These are phyloP conservation scores for Diaporthe vaccinii DNA, from an alignment of 2,329 filamentous ascomycete genomes.

Conservation along the genomic window DNA sequence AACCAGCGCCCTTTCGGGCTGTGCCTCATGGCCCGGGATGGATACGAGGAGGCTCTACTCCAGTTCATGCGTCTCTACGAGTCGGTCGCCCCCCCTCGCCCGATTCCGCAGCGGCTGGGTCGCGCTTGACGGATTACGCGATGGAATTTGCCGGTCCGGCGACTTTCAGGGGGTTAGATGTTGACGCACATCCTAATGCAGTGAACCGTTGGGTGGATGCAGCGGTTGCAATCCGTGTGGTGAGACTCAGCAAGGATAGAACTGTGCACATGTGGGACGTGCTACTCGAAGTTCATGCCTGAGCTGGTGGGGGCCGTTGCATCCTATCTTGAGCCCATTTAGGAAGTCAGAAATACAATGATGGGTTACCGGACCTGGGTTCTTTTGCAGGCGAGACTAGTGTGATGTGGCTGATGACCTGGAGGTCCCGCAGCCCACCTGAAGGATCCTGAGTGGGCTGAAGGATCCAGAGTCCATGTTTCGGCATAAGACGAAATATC, in stretches of 20 bases:
- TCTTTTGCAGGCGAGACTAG: neutral
- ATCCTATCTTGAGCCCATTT: neutral
- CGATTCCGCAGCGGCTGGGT: neutral
- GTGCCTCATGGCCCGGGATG: neutral
- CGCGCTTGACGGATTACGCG: neutral
- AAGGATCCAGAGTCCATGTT: neutral
- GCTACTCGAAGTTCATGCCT: neutral
- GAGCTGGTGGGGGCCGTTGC: neutral
- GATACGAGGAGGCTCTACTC: neutral
- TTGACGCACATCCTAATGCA: neutral
- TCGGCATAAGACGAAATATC: neutral
- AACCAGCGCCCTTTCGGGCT: neutral
- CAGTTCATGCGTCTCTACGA: conserved; percentile 13
- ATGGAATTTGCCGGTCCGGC: neutral
- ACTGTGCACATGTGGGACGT: neutral
- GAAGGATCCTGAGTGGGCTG: neutral
- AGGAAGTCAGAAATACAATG: neutral
- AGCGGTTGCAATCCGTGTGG: neutral
- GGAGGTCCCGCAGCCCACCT: neutral
- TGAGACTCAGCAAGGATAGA: too few species aligned
- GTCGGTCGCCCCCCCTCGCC: neutral
- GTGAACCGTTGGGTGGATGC: neutral
- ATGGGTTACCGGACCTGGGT: neutral
- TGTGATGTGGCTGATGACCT: neutral
- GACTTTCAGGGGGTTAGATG: neutral